phyloP scores from a whole-genome alignment of 495 filamentous ascomycete species.

The Friedmanniomyces endolithicus region DNA sequence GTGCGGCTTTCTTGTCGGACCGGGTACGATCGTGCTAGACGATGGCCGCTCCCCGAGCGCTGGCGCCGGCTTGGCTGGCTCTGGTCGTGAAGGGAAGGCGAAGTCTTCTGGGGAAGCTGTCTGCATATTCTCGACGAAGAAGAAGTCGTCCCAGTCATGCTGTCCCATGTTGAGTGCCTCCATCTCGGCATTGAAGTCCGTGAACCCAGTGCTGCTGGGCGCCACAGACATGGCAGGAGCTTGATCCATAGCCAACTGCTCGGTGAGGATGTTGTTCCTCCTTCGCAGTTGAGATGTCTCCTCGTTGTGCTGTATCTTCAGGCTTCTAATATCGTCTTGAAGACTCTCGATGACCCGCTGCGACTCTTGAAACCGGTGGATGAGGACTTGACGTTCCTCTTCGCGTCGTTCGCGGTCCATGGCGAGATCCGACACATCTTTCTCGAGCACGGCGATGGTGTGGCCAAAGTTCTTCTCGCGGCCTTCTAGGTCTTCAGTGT shows the following conservation, averaged over 20 bases:
- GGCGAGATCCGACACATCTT: constrained; percentile 43
- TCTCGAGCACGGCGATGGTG: constrained; percentile 64
- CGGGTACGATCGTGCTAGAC: constrained; percentile 36
- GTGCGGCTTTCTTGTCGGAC: constrained; percentile 44
- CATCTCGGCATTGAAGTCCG: constrained; percentile 64
- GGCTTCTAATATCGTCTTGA: constrained; percentile 78
- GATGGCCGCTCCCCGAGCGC: constrained; percentile 19
- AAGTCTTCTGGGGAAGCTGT: constrained; percentile 36
- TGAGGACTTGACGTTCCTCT: constrained; percentile 7
- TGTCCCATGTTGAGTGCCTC: constrained; percentile 69
- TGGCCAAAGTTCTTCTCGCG: constrained; percentile 84
- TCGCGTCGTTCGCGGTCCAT: constrained; percentile 18
- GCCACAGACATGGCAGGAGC: constrained; percentile 46
- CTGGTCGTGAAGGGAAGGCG: constrained; percentile 35
- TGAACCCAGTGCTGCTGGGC: constrained; percentile 47
- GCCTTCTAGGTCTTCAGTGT: constrained; percentile 92
- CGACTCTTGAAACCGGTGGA: constrained; percentile 3
- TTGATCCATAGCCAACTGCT: constrained; percentile 71
- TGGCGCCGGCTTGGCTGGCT: constrained; percentile 12
- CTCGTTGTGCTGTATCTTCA: constrained; percentile 77
- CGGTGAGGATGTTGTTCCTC: constrained; percentile 80
- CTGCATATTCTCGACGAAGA: constrained; percentile 52
- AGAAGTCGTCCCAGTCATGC: constrained; percentile 65
- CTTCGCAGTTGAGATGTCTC: constrained; percentile 92
- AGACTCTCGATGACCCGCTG: constrained; percentile 63